Conservation (phyloP, 1,139 yeast genomes). For the Yarrowia galli region DNA sequence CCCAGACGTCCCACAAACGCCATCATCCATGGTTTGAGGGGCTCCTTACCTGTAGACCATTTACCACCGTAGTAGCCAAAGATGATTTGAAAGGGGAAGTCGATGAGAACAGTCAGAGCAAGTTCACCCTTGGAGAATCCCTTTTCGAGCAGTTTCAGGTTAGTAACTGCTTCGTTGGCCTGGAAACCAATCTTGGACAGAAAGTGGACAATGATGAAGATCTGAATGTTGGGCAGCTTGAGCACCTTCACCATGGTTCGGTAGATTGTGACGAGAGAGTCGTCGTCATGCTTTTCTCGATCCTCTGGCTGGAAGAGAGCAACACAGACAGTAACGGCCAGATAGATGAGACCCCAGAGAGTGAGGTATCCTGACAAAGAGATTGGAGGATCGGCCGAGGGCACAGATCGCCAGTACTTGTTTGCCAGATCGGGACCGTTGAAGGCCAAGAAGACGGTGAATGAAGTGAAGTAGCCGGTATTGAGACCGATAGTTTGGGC, state of each 20-base stretch:
- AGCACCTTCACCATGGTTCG: conserved; percentile 77
- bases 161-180: conserved; percentile 95
- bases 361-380: conserved; percentile 75
- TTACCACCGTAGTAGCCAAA: conserved; percentile 96
- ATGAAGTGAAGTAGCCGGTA: conserved; percentile 89
- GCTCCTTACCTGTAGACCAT: conserved; percentile 80
- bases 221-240: conserved; percentile 75
- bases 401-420: conserved; percentile 70
- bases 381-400: conserved; percentile 70
- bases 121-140: conserved; percentile 94
- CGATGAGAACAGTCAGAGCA: conserved; percentile 89
- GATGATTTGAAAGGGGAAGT: conserved; percentile 93
- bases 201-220: conserved; percentile 75
- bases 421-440: conserved; percentile 94
- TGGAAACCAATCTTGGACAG: conserved; percentile 91
- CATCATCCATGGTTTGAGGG: conserved; percentile 86
- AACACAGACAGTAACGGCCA: conserved; percentile 70
- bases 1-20: conserved; percentile 86
- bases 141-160: conserved; percentile 86
- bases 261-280: conserved; percentile 61
- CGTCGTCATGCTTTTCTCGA: conserved; percentile 52
- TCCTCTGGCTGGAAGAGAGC: conserved; percentile 57
- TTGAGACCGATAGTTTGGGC: conserved; percentile 97
- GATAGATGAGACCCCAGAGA: conserved; percentile 78
- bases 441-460: conserved; percentile 88